Evolutionary conservation across 2,329 filamentous ascomycete species (phyloP).

Genomic region (Berkeleyomyces rouxiae): DNA sequence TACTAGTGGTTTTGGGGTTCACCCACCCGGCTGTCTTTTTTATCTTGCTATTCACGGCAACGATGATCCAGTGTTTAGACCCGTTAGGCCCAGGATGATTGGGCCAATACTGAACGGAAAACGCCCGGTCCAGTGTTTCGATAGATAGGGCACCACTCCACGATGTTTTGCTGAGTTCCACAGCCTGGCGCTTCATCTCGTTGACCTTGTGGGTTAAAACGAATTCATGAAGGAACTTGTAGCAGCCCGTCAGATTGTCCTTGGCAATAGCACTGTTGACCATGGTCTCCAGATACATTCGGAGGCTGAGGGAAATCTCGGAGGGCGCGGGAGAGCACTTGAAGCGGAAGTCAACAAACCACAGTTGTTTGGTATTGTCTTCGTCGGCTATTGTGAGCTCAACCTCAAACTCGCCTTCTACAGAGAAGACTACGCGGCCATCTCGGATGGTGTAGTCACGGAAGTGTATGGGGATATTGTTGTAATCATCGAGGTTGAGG

Average conservation of each 20-base stretch:
- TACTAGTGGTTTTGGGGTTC: conserved; percentile 32
- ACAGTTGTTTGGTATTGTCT: conserved; percentile 68
- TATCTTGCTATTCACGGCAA: conserved; percentile 59
- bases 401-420: conserved; percentile 75
- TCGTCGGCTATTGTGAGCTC: conserved; percentile 85
- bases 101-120: conserved; percentile 86
- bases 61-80: conserved; percentile 77
- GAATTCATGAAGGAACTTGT: conserved; percentile 73
- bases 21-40: conserved; percentile 26
- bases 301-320: conserved; percentile 44
- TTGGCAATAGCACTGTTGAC: conserved; percentile 55
- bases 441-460: conserved; percentile 61
- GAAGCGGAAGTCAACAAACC: conserved; percentile 84
- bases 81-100: conserved; percentile 34
- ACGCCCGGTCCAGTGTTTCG: conserved; percentile 61
- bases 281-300: conserved; percentile 48
- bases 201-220: conserved; percentile 81
- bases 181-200: conserved; percentile 62
- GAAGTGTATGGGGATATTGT: conserved; percentile 60
- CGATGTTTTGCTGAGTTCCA: conserved; percentile 47
- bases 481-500: conserved; percentile 67
- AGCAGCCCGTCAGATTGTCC: conserved; percentile 63
- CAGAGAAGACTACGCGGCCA: conserved; percentile 78
- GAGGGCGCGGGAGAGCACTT: conserved; percentile 54
- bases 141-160: conserved; percentile 69